Base-by-base conservation (phyloP, 139 green algal species). In the Gonium pectorale region DNA sequence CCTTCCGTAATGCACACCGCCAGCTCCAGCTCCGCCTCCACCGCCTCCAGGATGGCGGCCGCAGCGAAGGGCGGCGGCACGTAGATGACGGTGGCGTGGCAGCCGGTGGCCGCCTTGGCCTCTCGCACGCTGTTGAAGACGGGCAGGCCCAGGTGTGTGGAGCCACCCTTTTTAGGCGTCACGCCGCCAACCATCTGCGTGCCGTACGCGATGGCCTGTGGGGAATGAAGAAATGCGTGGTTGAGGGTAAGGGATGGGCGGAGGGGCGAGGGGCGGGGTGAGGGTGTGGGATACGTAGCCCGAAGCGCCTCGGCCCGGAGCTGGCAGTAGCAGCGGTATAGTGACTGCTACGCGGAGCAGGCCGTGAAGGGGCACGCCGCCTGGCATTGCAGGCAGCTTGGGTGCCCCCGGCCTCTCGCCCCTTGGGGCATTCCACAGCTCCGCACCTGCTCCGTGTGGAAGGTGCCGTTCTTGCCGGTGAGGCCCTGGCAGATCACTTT, bases 1-100 rank as follows among this genome's bases (percentile, higher is more conserved):
- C 97, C 97, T 88, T 99, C 97, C 17, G 97, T 99, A 90, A 99
- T 99, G 94, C 97, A 99, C 46, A 99, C 97, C 52, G 99, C 94
- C 62, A 99, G 92, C 64, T 98, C 94, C 44, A 99, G 83, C 92
- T 99, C 97, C 11, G 95, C 97, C 79, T 98, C 93, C 31, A 99
- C 91, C 22, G 94, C 95, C 79, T 99, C 97, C 79, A 99, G 81
- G 75, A 99, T 98, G 33, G 97, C 97, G 26, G 88, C 82, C n/a
- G 97, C 97, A 13, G 97, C 97, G 87, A 98, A 98, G 4, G 97
- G 94, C 4, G 97, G 97, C 7, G 97, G 97, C 44, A 99, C 97
- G 78, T 99, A 99, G 70, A 99, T 96, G 29, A 95, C 97, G 2
- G 92, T 95, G 33, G 97, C 97, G 78, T 95, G 95, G 88, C 88